Evolutionary conservation across 257 asterid species (phyloP).

Genomic region (Penstemon eatonii): DNA sequence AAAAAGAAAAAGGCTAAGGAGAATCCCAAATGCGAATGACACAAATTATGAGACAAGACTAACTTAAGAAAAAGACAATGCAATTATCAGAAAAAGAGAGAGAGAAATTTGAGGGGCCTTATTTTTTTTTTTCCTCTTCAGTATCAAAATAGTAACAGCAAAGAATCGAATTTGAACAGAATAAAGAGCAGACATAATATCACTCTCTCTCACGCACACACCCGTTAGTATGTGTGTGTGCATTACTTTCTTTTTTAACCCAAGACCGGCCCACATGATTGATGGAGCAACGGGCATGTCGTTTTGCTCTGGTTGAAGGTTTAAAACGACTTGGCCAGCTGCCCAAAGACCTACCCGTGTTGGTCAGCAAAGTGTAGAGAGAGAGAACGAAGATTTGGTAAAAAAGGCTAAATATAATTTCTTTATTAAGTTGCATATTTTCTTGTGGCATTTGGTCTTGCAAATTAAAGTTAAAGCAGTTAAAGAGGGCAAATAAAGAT

Average conservation of each 20-base stretch:
- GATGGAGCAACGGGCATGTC: conserved; percentile 46
- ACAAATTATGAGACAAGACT: conserved; percentile 51
- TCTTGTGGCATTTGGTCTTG: conserved; percentile 47
- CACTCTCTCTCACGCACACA: conserved; percentile 37
- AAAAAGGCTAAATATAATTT: conserved; percentile 32
- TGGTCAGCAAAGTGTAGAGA: conserved; percentile 48
- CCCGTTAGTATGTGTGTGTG: conserved; percentile 38
- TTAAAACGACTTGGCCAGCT: conserved; percentile 51
- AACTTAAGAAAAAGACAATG: conserved; percentile 33
- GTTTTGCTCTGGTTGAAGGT: conserved; percentile 35
- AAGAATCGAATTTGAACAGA: conserved; percentile 62
- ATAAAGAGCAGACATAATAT: conserved; percentile 44
- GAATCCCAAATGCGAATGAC: conserved; percentile 36
- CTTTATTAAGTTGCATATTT: conserved; percentile 8
- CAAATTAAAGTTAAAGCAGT: conserved; percentile 50
- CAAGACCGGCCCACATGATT: conserved; percentile 41
- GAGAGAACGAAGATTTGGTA: conserved; percentile 46
- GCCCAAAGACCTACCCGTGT: conserved; percentile 41
- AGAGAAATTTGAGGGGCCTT: background rate
- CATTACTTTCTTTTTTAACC: conserved; percentile 31
- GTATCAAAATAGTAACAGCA: conserved; percentile 46
- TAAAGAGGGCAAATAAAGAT: conserved; percentile 40
- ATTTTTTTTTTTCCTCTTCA: conserved; percentile 34
- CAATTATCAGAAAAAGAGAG: conserved; percentile 16
- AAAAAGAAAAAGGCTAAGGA: conserved; percentile 5